phyloP scores from a whole-genome alignment of 768 basidiomycete genomes.

The Clathrus columnatus region DNA sequence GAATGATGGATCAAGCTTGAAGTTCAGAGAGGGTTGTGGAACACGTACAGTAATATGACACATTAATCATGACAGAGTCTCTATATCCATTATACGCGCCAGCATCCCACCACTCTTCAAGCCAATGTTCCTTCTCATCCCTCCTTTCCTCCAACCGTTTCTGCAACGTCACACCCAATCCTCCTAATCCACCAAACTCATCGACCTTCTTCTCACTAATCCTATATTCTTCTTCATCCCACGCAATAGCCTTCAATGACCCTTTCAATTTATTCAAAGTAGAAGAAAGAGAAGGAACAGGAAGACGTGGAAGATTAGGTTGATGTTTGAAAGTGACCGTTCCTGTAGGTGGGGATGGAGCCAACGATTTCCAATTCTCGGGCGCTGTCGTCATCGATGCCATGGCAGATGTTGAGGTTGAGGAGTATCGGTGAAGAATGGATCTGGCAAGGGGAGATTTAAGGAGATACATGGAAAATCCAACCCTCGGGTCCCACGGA shows the following conservation, averaged over 20 bases:
- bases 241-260: constrained; percentile 66
- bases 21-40: neutral
- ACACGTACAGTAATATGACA: constrained; percentile 6
- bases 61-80: constrained; percentile 39
- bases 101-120: constrained; percentile 95
- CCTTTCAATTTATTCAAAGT: constrained; percentile 65
- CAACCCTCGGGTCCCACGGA: too few species aligned
- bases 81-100: constrained; percentile 73
- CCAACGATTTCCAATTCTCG: constrained; percentile 60
- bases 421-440: too few species aligned
- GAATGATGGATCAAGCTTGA: neutral
- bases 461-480: too few species aligned
- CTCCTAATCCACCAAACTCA: constrained; percentile 41
- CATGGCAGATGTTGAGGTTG: too few species aligned
- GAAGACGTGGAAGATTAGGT: constrained; percentile 55
- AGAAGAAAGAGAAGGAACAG: constrained; percentile 57
- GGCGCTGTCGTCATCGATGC: too few species aligned
- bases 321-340: constrained; percentile 63
- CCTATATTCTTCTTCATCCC: constrained; percentile 48
- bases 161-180: constrained; percentile 46
- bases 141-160: constrained; percentile 48
- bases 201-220: constrained; percentile 56
- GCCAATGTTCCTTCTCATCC: constrained; percentile 59
- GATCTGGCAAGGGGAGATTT: too few species aligned
- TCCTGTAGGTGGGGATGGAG: constrained; percentile 45